Evolutionary conservation across 2,329 filamentous ascomycete genomes (phyloP).

Genomic region (Colletotrichum aenigma): DNA sequence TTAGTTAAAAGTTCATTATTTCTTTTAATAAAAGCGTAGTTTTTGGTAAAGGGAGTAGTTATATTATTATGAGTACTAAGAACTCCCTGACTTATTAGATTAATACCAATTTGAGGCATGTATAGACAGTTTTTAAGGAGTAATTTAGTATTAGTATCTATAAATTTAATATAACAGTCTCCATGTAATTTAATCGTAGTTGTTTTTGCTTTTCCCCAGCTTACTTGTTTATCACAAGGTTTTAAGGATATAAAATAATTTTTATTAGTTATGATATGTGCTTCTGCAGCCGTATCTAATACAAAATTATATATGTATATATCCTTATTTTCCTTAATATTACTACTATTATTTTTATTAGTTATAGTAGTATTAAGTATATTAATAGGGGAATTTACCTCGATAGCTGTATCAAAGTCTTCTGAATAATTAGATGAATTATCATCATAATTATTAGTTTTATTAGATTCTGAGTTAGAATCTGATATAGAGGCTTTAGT

Average conservation of each 20-base stretch:
- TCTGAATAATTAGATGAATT: neutral
- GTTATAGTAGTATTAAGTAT: neutral
- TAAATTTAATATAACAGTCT: neutral
- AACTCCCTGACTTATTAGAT: too few species aligned
- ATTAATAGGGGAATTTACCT: neutral
- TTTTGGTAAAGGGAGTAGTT: neutral
- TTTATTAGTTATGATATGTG: neutral
- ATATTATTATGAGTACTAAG: neutral
- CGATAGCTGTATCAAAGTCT: neutral
- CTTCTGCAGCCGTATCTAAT: neutral
- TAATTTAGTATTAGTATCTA: neutral
- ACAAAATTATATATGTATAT: neutral
- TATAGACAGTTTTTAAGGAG: neutral
- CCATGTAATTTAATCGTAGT: too few species aligned
- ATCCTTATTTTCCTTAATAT: neutral
- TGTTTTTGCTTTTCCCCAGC: too few species aligned
- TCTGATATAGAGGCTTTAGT: too few species aligned
- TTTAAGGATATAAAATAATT: neutral
- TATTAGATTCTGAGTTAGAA: too few species aligned
- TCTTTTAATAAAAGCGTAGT: neutral
- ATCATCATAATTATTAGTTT: neutral
- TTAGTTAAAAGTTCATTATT: too few species aligned
- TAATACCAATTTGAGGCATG: neutral
- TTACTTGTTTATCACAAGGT: too few species aligned
- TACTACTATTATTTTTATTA: neutral